Evolutionary conservation across 225 moss, liverwort and hornwort genomes (phyloP).

Genomic region (Sphagnum contortum): DNA sequence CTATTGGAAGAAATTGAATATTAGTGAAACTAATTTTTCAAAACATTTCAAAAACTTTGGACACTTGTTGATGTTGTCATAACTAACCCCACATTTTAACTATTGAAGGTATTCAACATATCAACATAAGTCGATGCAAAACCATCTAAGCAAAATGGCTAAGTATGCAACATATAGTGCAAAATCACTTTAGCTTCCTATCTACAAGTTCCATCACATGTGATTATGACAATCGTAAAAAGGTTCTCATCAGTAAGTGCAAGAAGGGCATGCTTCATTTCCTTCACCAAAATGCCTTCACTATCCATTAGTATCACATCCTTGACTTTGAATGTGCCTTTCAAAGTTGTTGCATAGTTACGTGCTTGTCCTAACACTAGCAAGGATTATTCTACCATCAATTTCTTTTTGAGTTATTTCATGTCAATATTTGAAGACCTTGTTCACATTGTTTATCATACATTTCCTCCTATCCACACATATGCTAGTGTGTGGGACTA

Average conservation of each 20-base stretch:
- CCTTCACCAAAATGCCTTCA: constrained; percentile 95
- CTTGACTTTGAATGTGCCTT: constrained; percentile 96
- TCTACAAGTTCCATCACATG: constrained; percentile 96
- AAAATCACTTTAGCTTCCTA: constrained; percentile 9
- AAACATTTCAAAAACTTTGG: too few species aligned
- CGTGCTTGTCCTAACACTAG: constrained; percentile 91
- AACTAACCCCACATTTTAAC: too few species aligned
- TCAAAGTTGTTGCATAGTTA: constrained; percentile 93
- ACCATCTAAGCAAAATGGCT: too few species aligned
- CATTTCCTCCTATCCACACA: not conserved
- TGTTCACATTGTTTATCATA: constrained; percentile 61
- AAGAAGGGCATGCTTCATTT: constrained; percentile 97
- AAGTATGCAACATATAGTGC: too few species aligned
- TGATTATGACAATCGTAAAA: constrained; percentile 88
- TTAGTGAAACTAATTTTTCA: too few species aligned
- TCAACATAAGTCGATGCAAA: too few species aligned
- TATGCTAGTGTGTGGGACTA: too few species aligned
- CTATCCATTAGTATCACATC: constrained; percentile 99
- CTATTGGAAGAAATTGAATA: too few species aligned
- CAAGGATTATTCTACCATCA: constrained; percentile 88
- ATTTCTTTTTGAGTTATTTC: constrained; percentile 70
- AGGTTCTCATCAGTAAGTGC: constrained; percentile 95
- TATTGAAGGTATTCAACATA: too few species aligned
- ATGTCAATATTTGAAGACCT: constrained; percentile 69
- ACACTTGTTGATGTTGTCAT: too few species aligned